phyloP scores from a whole-genome alignment of 2,329 filamentous ascomycete species.

The Penicillium sclerotiorum region DNA sequence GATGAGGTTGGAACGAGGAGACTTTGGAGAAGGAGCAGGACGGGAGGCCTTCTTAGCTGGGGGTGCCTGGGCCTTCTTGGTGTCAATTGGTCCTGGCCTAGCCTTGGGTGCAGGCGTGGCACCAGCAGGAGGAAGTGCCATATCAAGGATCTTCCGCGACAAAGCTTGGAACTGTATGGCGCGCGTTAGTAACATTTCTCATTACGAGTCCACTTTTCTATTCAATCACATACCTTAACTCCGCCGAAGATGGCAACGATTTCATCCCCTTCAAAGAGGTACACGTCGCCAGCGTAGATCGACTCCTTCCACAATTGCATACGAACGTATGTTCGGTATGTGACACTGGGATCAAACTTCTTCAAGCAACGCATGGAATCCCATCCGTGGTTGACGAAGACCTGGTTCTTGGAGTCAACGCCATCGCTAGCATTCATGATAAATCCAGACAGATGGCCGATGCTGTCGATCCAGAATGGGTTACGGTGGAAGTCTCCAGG shows the following conservation, averaged over 20 bases:
- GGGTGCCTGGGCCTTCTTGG: conserved; percentile 31
- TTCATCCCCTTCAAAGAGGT: conserved; percentile 61
- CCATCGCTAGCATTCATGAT: conserved; percentile 63
- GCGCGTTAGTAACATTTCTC: conserved; percentile 10
- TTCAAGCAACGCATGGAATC: conserved; percentile 60
- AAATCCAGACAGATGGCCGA: conserved; percentile 61
- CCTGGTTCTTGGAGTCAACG: conserved; percentile 60
- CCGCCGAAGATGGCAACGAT: conserved; percentile 56
- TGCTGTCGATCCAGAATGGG: conserved; percentile 62
- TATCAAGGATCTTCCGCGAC: conserved; percentile 44
- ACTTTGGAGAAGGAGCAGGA: conserved; percentile 31
- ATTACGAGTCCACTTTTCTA: neutral
- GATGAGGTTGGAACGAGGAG: conserved; percentile 34
- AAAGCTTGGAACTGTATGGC: conserved; percentile 43
- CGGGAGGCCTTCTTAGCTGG: conserved; percentile 26
- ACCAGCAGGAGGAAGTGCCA: conserved; percentile 42
- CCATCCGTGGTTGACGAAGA: conserved; percentile 66
- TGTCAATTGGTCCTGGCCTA: conserved; percentile 27
- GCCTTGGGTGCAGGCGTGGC: conserved; percentile 26
- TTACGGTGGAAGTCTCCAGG: conserved; percentile 60
- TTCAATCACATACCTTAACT: conserved; percentile 44
- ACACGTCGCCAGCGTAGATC: conserved; percentile 62
- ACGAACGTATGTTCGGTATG: conserved; percentile 63
- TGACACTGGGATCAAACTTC: conserved; percentile 53
- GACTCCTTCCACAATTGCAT: conserved; percentile 58